Base-by-base conservation (phyloP, 73 alveolate genomes). In the Urostyla sp. region DNA sequence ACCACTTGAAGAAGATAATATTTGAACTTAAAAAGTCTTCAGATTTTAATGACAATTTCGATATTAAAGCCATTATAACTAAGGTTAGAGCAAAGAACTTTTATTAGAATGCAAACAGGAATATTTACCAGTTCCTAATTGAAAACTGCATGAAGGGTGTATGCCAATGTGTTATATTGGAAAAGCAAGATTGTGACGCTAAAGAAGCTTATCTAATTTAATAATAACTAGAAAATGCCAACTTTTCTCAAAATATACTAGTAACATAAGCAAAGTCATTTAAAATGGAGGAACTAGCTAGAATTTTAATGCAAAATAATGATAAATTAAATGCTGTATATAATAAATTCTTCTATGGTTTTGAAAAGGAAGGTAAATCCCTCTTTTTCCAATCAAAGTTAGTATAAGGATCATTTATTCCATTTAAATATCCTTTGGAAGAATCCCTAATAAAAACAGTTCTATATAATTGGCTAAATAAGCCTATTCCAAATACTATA, bases 61-160 rank as follows among this genome's bases (percentile, higher is more conserved):
- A 87, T 32, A 34, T 87, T 10, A 79, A 59, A 36, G 56, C 50
- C 37, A 59, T 87, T 23, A 80, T 87, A 35, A 67, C 88, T 0
- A 87, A 72, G 49, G 91, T 87, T n/a, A 46, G 37, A 24, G 88
- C 88, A 0, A 53, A 72, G 30, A 80, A 69, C 50, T 76, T 87
- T 58, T 87, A 87, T 60, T 32, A 57, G 72, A 57, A 55, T 58
- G 58, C 67, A 58, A 80, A 79, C 38, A 52, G 85, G 60, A 80
- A 80, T 37, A 72, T 60, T 21, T 77, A 43, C 83, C 87, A 72
- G 48, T 75, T 28, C 83, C 26, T 80, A 15, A 55, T 80, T 44
- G 92, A 83, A 40, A 83, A 83, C 72, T 83, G 84, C 58, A 59
- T 83, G 54, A 83, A 83, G 31, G 92, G 92, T 27, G 85, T 83